phyloP scores from a whole-genome alignment of 371 early-diverging fungal species.

The Capniomyces stellatus region DNA sequence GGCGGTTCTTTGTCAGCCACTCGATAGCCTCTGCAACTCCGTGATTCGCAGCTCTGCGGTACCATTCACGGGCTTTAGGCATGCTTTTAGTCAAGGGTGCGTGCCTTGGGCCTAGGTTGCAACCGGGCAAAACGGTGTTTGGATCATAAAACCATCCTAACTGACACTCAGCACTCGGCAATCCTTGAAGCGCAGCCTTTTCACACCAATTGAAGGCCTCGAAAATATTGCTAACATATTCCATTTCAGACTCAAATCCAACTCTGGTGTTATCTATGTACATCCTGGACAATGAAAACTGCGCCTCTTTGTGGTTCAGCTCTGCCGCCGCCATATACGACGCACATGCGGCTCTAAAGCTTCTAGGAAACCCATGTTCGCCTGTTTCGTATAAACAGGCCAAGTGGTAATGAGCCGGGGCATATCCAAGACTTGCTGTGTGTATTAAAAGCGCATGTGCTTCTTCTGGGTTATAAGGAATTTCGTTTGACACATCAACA shows the following conservation, averaged over 20 bases:
- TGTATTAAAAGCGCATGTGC: not conserved
- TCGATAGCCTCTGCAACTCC: not conserved
- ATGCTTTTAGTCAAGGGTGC: not conserved
- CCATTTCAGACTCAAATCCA: not conserved
- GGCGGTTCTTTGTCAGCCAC: no score
- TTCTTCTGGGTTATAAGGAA: not conserved
- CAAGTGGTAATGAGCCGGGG: not conserved
- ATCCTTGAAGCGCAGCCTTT: not conserved
- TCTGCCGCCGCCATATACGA: not conserved
- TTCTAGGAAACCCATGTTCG: not conserved
- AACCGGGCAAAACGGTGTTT: not conserved
- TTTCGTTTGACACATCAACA: not conserved
- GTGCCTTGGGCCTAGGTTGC: no score
- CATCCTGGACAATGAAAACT: not conserved
- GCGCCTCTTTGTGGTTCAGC: not conserved
- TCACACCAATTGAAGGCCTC: not conserved
- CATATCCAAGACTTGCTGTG: not conserved
- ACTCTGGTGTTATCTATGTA: not conserved
- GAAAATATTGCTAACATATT: not conserved
- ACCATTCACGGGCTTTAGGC: not conserved
- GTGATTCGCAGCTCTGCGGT: not conserved
- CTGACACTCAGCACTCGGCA: not conserved
- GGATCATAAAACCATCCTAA: not conserved
- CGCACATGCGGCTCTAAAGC: not conserved
- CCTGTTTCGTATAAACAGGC: not conserved